Base-by-base conservation (phyloP, 805 yeast genomes). In the Yarrowia keelungensis region DNA sequence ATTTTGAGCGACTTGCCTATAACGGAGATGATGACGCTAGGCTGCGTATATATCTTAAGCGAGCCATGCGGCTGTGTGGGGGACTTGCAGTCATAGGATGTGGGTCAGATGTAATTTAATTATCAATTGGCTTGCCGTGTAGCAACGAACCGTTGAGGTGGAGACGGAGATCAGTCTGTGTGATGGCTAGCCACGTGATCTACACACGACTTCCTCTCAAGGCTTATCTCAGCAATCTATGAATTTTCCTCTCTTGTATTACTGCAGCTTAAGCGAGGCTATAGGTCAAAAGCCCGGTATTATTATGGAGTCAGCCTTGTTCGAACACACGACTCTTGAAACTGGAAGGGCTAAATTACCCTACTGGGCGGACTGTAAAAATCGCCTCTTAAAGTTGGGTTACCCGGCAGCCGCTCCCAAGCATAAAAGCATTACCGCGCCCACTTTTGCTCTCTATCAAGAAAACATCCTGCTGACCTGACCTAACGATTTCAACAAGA, bases 401-500 rank as follows among this genome's bases (percentile, higher is more conserved):
- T 59, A 59, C 65, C 65, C 65, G 50, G 51, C 65, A 22, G 32
- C 22, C 8, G 11, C 14, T 8, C 42, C 35, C 65, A 59, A 59
- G 65, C 51, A 59, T 59, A 59, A 59, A 59, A 45, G 65, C 16
- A 59, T 35, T 32, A 8, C 41, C 42, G 8, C 51, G 19, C 65
- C 50, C 51, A 43, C 65, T 43, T 59, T 59, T 45, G 38, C 11
- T 12, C 65, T 3, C 19, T 45, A 59, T 59, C 65, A 59, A 59
- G 65, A 59, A 54, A 16, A 32, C 65, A 59, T 59, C 65, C 65
- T 59, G 51, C 65, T 32, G 16, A 45, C 65, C 65, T 45, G 41
- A 32, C 65, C 65, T 59, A 59, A 59, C 65, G 64, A 59, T 42
- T 59, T 45, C 65, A 59, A 43, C 65, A 45, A 59, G 65, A 59